Base-by-base conservation (phyloP, 805 yeast species). In the Saccharomycopsis guyanensis region DNA sequence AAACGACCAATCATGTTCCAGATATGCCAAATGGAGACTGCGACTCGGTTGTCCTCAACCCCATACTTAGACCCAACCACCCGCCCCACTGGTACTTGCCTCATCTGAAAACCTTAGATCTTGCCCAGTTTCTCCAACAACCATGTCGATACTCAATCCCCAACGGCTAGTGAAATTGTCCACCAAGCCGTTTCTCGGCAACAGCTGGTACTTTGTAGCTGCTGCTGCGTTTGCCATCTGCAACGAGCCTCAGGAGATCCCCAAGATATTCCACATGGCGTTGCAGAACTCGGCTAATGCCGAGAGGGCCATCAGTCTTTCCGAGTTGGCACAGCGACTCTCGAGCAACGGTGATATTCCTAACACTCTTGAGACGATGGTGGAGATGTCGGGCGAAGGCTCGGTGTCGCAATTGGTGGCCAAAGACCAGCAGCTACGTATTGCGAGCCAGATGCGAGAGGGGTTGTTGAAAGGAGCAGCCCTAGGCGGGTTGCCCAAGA, bases 171-270 rank as follows among this genome's bases (percentile, higher is more conserved):
- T 68, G 0, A 62, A 63, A 45, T 61, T 82, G 25, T 74, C 82
- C 1, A 60, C 69, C 33, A 76, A 76, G 59, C 82, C 85, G 1
- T 62, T 62, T 8, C 69, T 86, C 24, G 64, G 69, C 36, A 66
- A 70, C 52, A 59, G 74, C 19, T 89, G 96, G 96, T 85, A 80
- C 58, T 65, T 78, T 33, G 66, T 87, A 18, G 91, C 95, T 0
- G 84, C 93, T 6, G 84, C 91, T 0, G 76, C 94, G 7, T 70
- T 88, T 41, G 76, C 91, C 1, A 88, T 82, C 4, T 81, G 91
- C 56, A 89, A 89, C 58, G 75, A 73, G 50, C 95, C 96, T 0
- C 76, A 80, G 42, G 96, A 85, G 52, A 75, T 87, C 25, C 89
- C 95, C 2, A 70, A 68, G 46, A 59, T 89, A 3, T 83, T 82